Evolutionary conservation across 495 filamentous ascomycete genomes (phyloP).

Genomic region (Daldinia loculata): DNA sequence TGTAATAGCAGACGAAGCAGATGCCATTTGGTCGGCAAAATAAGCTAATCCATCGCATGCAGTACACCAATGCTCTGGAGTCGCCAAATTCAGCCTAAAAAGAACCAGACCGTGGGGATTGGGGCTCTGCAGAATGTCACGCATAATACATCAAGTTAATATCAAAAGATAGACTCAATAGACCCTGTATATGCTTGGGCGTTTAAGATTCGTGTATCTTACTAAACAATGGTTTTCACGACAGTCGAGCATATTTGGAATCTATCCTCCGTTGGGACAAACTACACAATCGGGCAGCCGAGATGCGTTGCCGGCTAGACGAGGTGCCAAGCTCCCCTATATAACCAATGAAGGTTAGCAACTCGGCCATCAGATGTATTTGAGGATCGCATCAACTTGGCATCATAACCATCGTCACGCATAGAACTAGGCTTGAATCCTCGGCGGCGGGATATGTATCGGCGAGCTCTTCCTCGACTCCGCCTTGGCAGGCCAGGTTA

Average conservation of each 20-base stretch:
- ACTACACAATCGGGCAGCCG: background rate
- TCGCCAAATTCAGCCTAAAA: constrained; percentile 30
- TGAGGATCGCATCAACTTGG: background rate
- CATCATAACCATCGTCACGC: background rate
- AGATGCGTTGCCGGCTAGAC: background rate
- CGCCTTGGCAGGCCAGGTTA: constrained; percentile 41
- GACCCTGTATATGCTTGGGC: background rate
- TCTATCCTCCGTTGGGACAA: background rate
- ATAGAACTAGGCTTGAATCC: background rate
- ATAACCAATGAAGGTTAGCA: background rate
- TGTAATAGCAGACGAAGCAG: too few relatives aligned
- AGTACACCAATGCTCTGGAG: constrained; percentile 19
- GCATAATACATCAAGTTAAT: constrained; percentile 15
- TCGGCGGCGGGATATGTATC: constrained; percentile 28
- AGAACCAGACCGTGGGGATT: constrained; percentile 29
- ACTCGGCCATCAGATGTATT: background rate
- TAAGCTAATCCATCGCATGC: background rate
- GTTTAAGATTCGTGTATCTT: too few relatives aligned
- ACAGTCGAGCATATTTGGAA: background rate
- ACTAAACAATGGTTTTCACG: too few relatives aligned
- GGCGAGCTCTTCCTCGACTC: constrained; percentile 34
- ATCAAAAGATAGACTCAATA: background rate
- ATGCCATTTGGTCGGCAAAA: too few relatives aligned
- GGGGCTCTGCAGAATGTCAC: constrained; percentile 22
- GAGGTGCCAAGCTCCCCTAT: background rate